Evolutionary conservation across 1,284 basidiomycete genomes (phyloP).

Genomic region (Ganoderma boninense): DNA sequence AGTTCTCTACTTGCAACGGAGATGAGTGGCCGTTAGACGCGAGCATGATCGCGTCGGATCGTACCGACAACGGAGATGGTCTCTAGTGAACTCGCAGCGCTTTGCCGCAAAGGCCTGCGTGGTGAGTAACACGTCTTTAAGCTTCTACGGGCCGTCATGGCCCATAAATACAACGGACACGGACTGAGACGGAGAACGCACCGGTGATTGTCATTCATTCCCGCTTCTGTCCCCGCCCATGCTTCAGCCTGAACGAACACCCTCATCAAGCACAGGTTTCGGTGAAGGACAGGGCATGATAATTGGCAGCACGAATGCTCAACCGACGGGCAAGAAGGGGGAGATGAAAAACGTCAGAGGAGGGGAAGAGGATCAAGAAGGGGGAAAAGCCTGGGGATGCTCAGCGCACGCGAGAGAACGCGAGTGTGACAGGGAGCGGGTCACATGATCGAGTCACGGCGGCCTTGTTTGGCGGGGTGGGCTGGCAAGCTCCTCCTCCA

Average conservation of each 20-base stretch:
- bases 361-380: neutral
- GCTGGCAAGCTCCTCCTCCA: neutral
- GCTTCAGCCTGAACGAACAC: neutral
- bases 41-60: neutral
- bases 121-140: neutral
- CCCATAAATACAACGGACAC: neutral
- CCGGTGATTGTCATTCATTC: neutral
- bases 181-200: neutral
- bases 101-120: neutral
- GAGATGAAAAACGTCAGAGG: neutral
- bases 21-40: neutral
- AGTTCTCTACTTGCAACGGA: neutral
- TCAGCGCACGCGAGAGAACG: neutral
- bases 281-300: neutral
- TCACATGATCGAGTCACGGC: conserved; percentile 13
- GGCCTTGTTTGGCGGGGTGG: neutral
- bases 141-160: neutral
- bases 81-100: neutral
- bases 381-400: neutral
- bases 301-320: no score
- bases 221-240: neutral
- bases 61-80: neutral
- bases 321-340: no score
- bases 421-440: conserved; percentile 1
- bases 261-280: neutral